Conservation (phyloP, 1,284 basidiomycete species). For the Tilletia setariae region DNA sequence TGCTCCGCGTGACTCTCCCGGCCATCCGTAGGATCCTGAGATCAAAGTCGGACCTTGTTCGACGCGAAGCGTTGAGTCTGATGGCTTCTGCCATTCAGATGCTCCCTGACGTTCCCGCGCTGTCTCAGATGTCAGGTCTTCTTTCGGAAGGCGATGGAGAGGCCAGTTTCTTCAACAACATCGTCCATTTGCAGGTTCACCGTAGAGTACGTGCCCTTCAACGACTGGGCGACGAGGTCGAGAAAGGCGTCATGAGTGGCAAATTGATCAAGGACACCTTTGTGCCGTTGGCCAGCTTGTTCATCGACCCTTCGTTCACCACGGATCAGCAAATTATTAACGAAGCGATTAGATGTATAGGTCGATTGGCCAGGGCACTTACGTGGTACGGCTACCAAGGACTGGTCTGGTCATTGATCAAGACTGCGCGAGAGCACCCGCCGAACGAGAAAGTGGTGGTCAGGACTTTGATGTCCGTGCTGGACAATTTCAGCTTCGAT, state of each 20-base stretch:
- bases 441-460: constrained; percentile 78
- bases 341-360: constrained; percentile 71
- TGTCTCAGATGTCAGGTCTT: constrained; percentile 76
- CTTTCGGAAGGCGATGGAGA: constrained; percentile 90
- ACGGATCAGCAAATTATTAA: constrained; percentile 87
- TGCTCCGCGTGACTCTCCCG: constrained; percentile 71
- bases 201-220: constrained; percentile 82
- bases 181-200: constrained; percentile 90
- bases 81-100: constrained; percentile 70
- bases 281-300: constrained; percentile 80
- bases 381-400: constrained; percentile 81
- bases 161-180: constrained; percentile 94
- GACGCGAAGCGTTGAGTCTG: constrained; percentile 78
- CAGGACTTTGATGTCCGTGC: constrained; percentile 76
- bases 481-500: constrained; percentile 87
- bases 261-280: constrained; percentile 77
- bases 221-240: constrained; percentile 75
- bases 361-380: constrained; percentile 38
- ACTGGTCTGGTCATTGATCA: constrained; percentile 78
- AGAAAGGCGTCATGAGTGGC: constrained; percentile 69
- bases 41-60: constrained; percentile 81
- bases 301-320: constrained; percentile 64
- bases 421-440: constrained; percentile 68
- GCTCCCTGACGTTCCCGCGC: constrained; percentile 59
- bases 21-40: constrained; percentile 77